These are phyloP conservation scores for Rhizopogon roseolus DNA, from an alignment of 768 basidiomycete genomes.

Conservation along the genomic window DNA sequence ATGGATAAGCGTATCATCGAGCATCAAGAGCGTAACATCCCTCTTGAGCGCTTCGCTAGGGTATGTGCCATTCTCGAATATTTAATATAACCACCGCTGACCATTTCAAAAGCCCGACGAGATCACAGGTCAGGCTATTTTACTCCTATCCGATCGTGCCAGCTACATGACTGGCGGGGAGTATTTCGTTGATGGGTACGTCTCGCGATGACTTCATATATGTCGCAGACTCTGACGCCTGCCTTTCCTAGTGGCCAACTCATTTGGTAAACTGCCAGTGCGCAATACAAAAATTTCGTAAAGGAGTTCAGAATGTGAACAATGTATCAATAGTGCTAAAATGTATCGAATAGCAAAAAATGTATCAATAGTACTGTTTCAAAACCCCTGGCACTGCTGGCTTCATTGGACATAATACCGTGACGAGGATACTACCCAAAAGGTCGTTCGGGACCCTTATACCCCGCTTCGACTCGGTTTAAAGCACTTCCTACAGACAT, in stretches of 20 bases:
- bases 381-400: too few relatives aligned
- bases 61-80: constrained; percentile 17
- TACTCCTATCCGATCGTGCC: constrained; percentile 47
- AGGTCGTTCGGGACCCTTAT: too few relatives aligned
- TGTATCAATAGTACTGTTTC: too few relatives aligned
- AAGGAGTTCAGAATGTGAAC: neutral
- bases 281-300: too few relatives aligned
- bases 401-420: too few relatives aligned
- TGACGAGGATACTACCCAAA: too few relatives aligned
- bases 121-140: constrained; percentile 49
- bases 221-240: neutral
- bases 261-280: constrained; percentile 20
- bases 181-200: constrained; percentile 53
- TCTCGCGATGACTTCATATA: neutral
- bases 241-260: constrained; percentile 21
- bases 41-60: constrained; percentile 54
- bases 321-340: too few relatives aligned
- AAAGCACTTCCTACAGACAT: too few relatives aligned
- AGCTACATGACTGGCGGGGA: constrained; percentile 58
- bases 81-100: neutral
- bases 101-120: constrained; percentile 41
- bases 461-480: too few relatives aligned
- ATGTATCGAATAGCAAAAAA: too few relatives aligned
- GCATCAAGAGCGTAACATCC: constrained; percentile 45
- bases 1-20: constrained; percentile 47